A percentile compares a stretch with the other conserved stretches of the same genome.
phyloP scores from a whole-genome alignment of 352 stramenopile genomes.

The Paralagenidium karlingii region DNA sequence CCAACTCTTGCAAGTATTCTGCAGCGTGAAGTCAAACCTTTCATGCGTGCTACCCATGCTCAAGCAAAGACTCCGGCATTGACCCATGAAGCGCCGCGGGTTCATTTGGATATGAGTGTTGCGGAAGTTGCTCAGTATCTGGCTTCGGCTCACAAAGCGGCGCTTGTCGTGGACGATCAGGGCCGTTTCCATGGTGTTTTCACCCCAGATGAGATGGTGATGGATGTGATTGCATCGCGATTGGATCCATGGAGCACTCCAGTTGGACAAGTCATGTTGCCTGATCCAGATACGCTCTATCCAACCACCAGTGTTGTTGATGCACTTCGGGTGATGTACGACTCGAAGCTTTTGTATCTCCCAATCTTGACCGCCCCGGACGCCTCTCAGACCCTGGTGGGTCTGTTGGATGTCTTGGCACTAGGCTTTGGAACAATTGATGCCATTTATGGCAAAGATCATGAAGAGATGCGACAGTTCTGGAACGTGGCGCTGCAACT shows the following conservation, averaged over 20 bases:
- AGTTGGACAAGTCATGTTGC: constrained; percentile 86
- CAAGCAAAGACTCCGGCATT: too few species aligned
- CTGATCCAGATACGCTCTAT: constrained; percentile 67
- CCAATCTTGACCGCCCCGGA: constrained; percentile 12
- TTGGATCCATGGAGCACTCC: constrained; percentile 80
- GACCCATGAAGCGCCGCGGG: constrained; percentile 41
- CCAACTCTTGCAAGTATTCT: constrained; percentile 78
- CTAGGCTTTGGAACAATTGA: constrained; percentile 83
- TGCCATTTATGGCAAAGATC: constrained; percentile 77
- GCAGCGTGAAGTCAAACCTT: constrained; percentile 71
- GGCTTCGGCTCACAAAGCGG: constrained; percentile 80
- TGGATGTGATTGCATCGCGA: constrained; percentile 90
- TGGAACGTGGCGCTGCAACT: constrained; percentile 79
- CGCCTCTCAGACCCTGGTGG: constrained; percentile 43
- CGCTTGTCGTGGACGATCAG: constrained; percentile 87
- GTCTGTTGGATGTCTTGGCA: constrained; percentile 74
- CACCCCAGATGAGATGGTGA: constrained; percentile 95
- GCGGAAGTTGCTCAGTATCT: constrained; percentile 68
- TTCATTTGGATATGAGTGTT: constrained; percentile 80
- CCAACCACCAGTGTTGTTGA: constrained; percentile 65
- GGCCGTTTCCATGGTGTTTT: constrained; percentile 91
- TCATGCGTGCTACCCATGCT: too few species aligned
- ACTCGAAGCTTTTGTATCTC: constrained; percentile 73
- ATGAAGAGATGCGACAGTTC: constrained; percentile 84
- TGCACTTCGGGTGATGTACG: constrained; percentile 83